Conservation (phyloP, 2,329 filamentous ascomycete genomes). For the Dothistroma pini region DNA sequence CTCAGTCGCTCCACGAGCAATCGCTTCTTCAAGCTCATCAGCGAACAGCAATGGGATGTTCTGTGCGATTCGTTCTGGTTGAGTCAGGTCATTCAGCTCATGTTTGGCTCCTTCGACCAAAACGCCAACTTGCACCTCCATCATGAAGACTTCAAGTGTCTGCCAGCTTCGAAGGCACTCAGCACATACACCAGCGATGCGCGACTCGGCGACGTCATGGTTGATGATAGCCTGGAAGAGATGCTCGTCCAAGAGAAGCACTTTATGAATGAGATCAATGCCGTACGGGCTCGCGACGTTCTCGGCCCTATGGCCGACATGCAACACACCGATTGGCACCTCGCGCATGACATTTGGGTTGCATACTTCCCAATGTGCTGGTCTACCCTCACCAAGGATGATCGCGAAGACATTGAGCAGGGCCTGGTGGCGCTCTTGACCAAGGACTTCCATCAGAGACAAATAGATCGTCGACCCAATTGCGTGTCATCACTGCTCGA, state of each 20-base stretch:
- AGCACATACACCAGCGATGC: constrained; percentile 69
- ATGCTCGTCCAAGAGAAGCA: constrained; percentile 74
- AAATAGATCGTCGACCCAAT: constrained; percentile 92
- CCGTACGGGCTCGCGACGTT: constrained; percentile 82
- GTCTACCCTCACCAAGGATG: constrained; percentile 82
- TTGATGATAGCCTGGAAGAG: constrained; percentile 76
- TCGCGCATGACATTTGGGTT: constrained; percentile 88
- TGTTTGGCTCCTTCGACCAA: constrained; percentile 87
- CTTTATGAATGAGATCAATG: constrained; percentile 80
- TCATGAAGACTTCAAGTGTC: constrained; percentile 75
- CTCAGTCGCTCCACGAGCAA: constrained; percentile 88
- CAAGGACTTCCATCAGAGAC: constrained; percentile 91
- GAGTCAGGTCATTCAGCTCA: constrained; percentile 86
- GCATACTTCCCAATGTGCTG: constrained; percentile 89
- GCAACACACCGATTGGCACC: constrained; percentile 78
- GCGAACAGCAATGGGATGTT: constrained; percentile 95
- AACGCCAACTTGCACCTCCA: constrained; percentile 75
- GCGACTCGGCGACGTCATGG: constrained; percentile 61
- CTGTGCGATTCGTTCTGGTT: constrained; percentile 95
- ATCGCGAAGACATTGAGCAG: constrained; percentile 84
- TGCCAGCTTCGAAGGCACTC: constrained; percentile 70
- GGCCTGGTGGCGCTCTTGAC: constrained; percentile 87
- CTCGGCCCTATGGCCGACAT: constrained; percentile 87
- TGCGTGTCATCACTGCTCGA: constrained; percentile 90
- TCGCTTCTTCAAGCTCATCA: constrained; percentile 82